Base-by-base conservation (phyloP, 805 yeast species). In the Wickerhamiella sergipiensis region DNA sequence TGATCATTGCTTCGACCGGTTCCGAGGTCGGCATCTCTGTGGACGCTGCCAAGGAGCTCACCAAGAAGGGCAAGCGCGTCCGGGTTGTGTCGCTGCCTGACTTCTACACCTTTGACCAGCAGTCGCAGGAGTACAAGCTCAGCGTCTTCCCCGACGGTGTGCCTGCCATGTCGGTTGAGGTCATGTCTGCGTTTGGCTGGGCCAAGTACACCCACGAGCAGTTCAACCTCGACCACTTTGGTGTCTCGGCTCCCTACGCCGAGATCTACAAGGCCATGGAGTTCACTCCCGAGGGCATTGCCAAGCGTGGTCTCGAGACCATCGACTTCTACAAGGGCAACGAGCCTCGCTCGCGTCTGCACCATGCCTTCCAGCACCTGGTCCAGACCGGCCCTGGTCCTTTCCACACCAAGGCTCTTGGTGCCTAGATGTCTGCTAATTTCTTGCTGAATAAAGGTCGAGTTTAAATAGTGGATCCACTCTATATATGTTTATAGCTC, bases 111-210 rank as follows among this genome's bases (percentile, higher is more conserved):
- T 92, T 92, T 65, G 95, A 85, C 73, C 66, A 72, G 62, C 98
- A 92, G 78, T 59, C 88, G 18, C 65, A 71, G 59, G 90, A 82
- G 64, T 92, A 92, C 77, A 76, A 74, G 72, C 76, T 85, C 64
- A 75, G 86, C 52, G 94, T 92, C 55, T 77, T 92, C 71, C 98
- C 98, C 67, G 94, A 89, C 67, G 94, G 92, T 64, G 80, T 85
- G 51, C 97, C 97, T 69, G 81, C 86, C 66, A 58, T 92, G 71
- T 86, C 96, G 52, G 85, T 90, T 58, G 98, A 92, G 79, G 97
- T 88, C 49, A 76, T 87, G 80, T 71, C 95, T 52, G 80, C 95
- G 50, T 74, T 77, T 62, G 96, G 96, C 53, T 92, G 98, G 98
- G 75, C 82, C 63, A 85, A 81, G 71, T 92, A 88, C 76, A 79